Evolutionary conservation across 192 early-diverging fungal genomes (phyloP).

Genomic region (Backusella mclennaniae): DNA sequence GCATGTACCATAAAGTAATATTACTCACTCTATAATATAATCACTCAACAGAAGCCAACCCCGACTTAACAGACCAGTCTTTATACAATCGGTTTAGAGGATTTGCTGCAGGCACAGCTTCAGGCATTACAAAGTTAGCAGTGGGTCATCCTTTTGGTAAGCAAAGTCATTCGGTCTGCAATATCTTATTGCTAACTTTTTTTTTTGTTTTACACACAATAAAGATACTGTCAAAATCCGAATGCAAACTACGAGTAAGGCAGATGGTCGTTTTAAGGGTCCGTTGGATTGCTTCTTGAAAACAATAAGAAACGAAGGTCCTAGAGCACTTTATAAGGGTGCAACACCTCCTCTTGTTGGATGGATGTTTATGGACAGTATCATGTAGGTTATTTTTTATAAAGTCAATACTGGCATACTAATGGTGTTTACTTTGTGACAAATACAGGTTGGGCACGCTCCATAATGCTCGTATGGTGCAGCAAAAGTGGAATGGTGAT

Average conservation of each 20-base stretch:
- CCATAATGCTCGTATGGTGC: constrained; percentile 73
- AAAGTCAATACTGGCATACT: too few species aligned
- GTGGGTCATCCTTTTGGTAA: constrained; percentile 83
- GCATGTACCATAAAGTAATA: background rate
- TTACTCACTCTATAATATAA: background rate
- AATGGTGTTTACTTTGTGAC: background rate
- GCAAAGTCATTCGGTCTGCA: background rate
- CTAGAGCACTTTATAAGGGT: constrained; percentile 87
- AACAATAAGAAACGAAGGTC: constrained; percentile 69
- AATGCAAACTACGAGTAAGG: constrained; percentile 65
- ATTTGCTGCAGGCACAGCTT: constrained; percentile 69
- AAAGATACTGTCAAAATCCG: constrained; percentile 79
- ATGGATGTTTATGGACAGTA: constrained; percentile 87
- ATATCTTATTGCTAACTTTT: background rate
- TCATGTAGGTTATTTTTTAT: constrained; percentile 45
- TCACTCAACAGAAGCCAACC: constrained; percentile 13
- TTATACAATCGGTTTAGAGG: constrained; percentile 50
- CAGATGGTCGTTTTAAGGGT: constrained; percentile 69
- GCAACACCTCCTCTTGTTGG: constrained; percentile 90
- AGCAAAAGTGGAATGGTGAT: constrained; percentile 58
- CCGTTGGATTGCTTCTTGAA: constrained; percentile 65
- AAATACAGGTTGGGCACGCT: constrained; percentile 74
- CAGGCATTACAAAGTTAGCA: constrained; percentile 73
- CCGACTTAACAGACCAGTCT: constrained; percentile 22
- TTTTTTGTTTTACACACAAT: background rate